Conservation (phyloP, 2,329 filamentous ascomycete species). For the Bipolaris zeicola region DNA sequence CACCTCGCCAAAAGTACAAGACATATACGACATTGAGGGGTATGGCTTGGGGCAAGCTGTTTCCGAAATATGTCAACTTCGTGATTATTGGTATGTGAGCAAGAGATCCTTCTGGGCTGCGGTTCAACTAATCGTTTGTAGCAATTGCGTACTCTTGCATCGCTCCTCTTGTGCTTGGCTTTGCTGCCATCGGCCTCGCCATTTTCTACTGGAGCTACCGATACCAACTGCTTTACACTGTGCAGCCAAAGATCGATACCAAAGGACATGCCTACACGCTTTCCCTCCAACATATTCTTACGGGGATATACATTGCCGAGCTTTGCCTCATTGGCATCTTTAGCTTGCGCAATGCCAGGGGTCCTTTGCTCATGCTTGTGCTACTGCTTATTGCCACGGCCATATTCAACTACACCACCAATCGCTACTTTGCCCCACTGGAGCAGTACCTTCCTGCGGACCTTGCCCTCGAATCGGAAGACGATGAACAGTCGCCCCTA, state of each 20-base stretch:
- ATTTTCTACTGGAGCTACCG: conserved; percentile 87
- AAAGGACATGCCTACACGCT: conserved; percentile 86
- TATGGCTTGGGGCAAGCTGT: conserved; percentile 49
- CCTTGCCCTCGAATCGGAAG: conserved; percentile 29
- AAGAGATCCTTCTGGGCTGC: neutral
- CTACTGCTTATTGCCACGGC: conserved; percentile 41
- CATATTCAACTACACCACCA: conserved; percentile 42
- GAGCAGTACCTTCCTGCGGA: conserved; percentile 45
- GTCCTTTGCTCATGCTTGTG: conserved; percentile 40
- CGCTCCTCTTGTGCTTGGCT: conserved; percentile 81
- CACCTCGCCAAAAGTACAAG: conserved; percentile 60
- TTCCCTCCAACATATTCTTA: conserved; percentile 84
- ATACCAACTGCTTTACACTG: conserved; percentile 90
- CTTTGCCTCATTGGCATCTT: conserved; percentile 86
- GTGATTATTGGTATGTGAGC: conserved; percentile 46
- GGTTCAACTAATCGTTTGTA: conserved; percentile 40
- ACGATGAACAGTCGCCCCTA: conserved; percentile 38
- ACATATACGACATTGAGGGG: conserved; percentile 40
- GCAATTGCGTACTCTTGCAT: conserved; percentile 87
- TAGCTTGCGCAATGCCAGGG: conserved; percentile 48
- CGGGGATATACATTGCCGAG: conserved; percentile 81
- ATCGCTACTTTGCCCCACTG: conserved; percentile 43
- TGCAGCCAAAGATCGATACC: conserved; percentile 80
- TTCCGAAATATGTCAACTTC: conserved; percentile 50
- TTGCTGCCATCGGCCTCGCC: conserved; percentile 77